phyloP scores from a whole-genome alignment of 441 rosid genomes.

The Cnidoscolus chayamansa region DNA sequence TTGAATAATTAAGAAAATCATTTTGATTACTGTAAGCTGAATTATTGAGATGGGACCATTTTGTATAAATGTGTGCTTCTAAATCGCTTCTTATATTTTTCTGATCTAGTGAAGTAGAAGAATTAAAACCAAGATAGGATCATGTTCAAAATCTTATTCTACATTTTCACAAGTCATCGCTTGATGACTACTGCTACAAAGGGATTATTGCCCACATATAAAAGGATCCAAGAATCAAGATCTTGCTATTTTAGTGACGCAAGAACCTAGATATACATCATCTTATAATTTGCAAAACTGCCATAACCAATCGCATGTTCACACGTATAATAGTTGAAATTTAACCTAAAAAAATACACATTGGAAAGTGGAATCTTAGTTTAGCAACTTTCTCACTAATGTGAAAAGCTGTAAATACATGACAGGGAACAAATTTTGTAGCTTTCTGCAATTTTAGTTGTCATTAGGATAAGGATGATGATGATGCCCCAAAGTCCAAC shows the following conservation, averaged over 20 bases:
- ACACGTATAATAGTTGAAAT: too few species aligned
- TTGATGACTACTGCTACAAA: too few species aligned
- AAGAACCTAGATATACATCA: background rate
- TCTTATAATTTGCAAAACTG: too few species aligned
- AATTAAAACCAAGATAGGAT: background rate
- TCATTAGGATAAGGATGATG: conserved; percentile 38
- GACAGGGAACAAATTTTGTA: conserved; percentile 3
- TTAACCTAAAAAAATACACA: background rate
- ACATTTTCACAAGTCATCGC: too few species aligned
- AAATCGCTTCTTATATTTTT: too few species aligned
- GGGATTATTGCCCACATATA: too few species aligned
- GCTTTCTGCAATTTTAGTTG: conserved; percentile 18
- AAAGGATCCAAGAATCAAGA: too few species aligned
- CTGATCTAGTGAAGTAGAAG: too few species aligned
- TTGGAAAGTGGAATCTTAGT: background rate
- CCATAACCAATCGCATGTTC: too few species aligned
- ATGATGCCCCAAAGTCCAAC: conserved; percentile 14
- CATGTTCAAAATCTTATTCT: too few species aligned
- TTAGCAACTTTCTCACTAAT: background rate
- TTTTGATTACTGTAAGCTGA: background rate
- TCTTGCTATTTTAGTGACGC: too few species aligned
- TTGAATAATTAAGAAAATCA: background rate
- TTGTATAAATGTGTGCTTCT: background rate
- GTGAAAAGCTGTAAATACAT: background rate
- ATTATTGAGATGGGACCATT: conserved; percentile 2